phyloP scores from a whole-genome alignment of 371 early-diverging fungal species.

The Apophysomyces elegans region DNA sequence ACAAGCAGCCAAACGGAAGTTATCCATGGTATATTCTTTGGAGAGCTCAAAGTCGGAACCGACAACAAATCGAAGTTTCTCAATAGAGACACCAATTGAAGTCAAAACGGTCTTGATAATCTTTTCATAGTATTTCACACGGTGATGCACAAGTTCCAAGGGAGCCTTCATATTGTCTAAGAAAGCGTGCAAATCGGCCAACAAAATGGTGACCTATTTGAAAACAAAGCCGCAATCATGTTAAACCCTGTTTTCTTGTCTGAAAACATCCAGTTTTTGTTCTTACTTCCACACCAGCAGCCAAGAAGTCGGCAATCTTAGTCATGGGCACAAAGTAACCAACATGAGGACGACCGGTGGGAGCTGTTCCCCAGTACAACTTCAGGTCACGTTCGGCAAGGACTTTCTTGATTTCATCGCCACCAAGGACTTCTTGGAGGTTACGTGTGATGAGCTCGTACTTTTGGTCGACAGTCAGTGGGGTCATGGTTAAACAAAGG shows the following conservation, averaged over 20 bases:
- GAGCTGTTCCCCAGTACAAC: conserved; percentile 99
- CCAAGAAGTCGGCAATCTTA: conserved; percentile 98
- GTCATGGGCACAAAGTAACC: conserved; percentile 99
- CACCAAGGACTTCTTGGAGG: conserved; percentile 97
- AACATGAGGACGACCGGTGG: conserved; percentile 98
- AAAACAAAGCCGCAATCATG: not conserved
- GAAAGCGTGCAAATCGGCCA: conserved; percentile 99
- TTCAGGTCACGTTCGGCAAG: conserved; percentile 90
- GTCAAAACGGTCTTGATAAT: conserved; percentile 91
- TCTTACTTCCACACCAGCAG: conserved; percentile 79
- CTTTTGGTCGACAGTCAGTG: conserved; percentile 72
- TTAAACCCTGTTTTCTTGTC: not conserved
- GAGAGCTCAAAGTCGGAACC: conserved; percentile 94
- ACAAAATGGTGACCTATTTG: conserved; percentile 86
- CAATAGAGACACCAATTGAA: conserved; percentile 91
- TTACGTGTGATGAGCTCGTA: conserved; percentile 92
- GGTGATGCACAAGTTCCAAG: conserved; percentile 87
- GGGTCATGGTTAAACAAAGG: conserved; percentile 36
- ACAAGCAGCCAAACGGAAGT: conserved; percentile 88
- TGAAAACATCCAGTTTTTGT: not conserved
- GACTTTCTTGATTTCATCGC: conserved; percentile 85
- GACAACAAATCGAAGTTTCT: conserved; percentile 92
- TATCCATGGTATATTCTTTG: conserved; percentile 93
- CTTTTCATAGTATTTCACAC: conserved; percentile 95
- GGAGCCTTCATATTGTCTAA: conserved; percentile 99